Conservation (phyloP, 2,329 filamentous ascomycete species). For the Colletotrichum tabaci region DNA sequence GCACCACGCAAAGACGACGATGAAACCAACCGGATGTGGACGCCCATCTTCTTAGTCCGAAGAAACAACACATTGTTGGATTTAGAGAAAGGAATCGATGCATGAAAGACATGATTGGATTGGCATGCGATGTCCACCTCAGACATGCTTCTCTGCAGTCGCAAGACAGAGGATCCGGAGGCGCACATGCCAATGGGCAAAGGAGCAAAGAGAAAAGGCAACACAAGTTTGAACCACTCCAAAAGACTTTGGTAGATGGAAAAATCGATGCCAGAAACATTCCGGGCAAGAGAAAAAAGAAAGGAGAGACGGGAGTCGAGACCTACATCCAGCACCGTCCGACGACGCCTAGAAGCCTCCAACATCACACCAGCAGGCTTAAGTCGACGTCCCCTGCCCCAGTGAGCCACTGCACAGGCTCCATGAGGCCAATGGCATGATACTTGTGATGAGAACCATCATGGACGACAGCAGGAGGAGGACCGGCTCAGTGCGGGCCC, state of each 20-base stretch:
- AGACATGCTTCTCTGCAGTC: not conserved
- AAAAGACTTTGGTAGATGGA: not conserved
- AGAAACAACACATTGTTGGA: not conserved
- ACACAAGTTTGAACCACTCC: not conserved
- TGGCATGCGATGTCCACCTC: not conserved
- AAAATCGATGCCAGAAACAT: not conserved
- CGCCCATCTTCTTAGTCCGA: not conserved
- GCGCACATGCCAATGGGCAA: not conserved
- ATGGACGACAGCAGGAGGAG: slow-evolving; percentile 10
- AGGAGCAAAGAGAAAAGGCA: not conserved
- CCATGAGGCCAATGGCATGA: not conserved
- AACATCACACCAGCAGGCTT: slow-evolving; percentile 18
- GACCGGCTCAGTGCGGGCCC: slow-evolving; percentile 17
- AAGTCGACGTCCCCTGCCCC: not conserved
- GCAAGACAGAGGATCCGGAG: too few species aligned
- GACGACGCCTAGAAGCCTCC: not conserved
- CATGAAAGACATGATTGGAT: not conserved
- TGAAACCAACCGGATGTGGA: not conserved
- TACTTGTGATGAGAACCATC: not conserved
- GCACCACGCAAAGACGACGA: not conserved
- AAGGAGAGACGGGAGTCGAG: not conserved
- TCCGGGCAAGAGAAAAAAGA: not conserved
- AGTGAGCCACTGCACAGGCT: slow-evolving; percentile 8
- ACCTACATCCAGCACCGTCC: not conserved
- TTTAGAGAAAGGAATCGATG: not conserved